These are phyloP conservation scores for Eucalyptus sideroxylon DNA, from an alignment of 345 rosid species.

Conservation along the genomic window DNA sequence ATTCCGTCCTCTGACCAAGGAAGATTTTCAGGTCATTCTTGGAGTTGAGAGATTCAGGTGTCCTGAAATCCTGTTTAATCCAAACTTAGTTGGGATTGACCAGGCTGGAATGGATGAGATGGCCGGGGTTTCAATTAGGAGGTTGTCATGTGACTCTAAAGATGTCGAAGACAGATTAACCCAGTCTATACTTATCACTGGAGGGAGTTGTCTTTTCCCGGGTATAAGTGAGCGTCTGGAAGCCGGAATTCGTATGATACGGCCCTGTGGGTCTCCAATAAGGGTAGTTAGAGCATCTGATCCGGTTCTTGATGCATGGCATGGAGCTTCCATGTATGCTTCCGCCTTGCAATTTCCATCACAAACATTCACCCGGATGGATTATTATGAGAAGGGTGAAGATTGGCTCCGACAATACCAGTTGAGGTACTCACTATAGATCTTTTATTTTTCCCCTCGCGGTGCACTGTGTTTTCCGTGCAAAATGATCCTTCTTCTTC, in stretches of 20 bases:
- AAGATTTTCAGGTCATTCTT: slow-evolving; percentile 70
- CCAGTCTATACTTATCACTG: slow-evolving; percentile 63
- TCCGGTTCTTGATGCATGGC: slow-evolving; percentile 93
- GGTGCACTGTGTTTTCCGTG: not conserved
- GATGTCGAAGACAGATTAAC: slow-evolving; percentile 53
- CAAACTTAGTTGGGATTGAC: slow-evolving; percentile 80
- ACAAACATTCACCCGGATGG: slow-evolving; percentile 57
- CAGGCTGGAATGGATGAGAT: slow-evolving; percentile 85
- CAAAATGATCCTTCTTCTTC: not conserved
- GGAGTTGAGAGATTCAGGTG: slow-evolving; percentile 85
- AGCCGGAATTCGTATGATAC: slow-evolving; percentile 68
- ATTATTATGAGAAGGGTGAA: slow-evolving; percentile 84
- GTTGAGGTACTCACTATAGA: slow-evolving; percentile 34
- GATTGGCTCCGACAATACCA: slow-evolving; percentile 85
- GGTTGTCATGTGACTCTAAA: slow-evolving; percentile 32
- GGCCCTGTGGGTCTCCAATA: slow-evolving; percentile 72
- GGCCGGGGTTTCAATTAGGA: slow-evolving; percentile 64
- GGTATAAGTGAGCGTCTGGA: slow-evolving; percentile 68
- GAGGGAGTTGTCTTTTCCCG: slow-evolving; percentile 65
- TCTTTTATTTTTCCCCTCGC: not conserved
- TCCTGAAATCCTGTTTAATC: slow-evolving; percentile 73
- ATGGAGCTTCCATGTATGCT: slow-evolving; percentile 83
- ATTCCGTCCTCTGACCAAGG: slow-evolving; percentile 60
- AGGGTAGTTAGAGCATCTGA: slow-evolving; percentile 54
- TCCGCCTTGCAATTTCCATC: slow-evolving; percentile 33